Evolutionary conservation across 2,329 filamentous ascomycete genomes (phyloP).

Genomic region (Onygenales sp.): DNA sequence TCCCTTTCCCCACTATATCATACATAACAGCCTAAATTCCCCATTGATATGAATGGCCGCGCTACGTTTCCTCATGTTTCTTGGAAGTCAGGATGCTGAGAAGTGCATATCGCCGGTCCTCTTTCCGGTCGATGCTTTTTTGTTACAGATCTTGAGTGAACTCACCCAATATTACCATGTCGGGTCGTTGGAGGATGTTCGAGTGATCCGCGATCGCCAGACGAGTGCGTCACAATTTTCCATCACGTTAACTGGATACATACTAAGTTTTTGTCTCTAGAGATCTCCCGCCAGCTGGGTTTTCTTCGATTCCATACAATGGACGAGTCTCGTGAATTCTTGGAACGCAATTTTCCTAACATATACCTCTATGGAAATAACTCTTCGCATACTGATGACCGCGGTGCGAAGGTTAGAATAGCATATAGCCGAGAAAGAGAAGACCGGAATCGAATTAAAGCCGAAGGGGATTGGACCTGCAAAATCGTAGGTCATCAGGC

Average conservation of each 20-base stretch:
- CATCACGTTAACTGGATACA: constrained; percentile 5
- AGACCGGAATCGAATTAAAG: constrained; percentile 37
- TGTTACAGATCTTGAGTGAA: constrained; percentile 47
- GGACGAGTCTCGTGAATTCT: constrained; percentile 41
- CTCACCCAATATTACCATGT: constrained; percentile 43
- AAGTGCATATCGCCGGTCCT: constrained; percentile 25
- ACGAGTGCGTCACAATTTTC: constrained; percentile 35
- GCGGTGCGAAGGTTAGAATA: constrained; percentile 39
- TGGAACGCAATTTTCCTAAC: constrained; percentile 43
- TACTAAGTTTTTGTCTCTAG: constrained; percentile 25
- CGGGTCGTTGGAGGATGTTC: constrained; percentile 46
- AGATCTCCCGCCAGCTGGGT: constrained; percentile 46
- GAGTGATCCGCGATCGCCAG: constrained; percentile 49
- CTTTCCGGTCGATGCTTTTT: constrained; percentile 23
- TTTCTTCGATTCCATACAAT: constrained; percentile 46
- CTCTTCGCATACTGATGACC: constrained; percentile 27
- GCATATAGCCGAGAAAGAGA: constrained; percentile 46
- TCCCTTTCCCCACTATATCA: constrained; percentile 13
- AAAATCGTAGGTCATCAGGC: constrained; percentile 34
- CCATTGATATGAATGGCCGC: constrained; percentile 9
- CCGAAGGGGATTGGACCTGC: constrained; percentile 50
- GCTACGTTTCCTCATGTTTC: constrained; percentile 11
- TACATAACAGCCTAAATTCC: constrained; percentile 3
- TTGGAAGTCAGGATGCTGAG: constrained; percentile 30
- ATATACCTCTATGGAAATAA: constrained; percentile 41